Conservation (phyloP, 495 filamentous ascomycete genomes). For the Trichoderma gamsii region DNA sequence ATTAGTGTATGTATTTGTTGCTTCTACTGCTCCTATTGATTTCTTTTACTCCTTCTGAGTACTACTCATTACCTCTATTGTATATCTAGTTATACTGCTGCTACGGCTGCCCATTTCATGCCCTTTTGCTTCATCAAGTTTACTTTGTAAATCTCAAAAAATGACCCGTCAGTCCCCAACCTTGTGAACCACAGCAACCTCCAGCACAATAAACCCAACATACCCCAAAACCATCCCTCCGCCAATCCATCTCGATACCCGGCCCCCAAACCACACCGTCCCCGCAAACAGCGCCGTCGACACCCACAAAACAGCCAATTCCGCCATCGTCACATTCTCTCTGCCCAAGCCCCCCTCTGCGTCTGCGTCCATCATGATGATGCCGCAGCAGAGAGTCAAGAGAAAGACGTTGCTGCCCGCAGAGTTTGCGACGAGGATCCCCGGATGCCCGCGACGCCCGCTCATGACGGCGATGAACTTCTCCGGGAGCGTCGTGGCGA, state of each 20-base stretch:
- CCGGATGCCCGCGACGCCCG: constrained; percentile 38
- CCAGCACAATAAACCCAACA: background rate
- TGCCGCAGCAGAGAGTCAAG: constrained; percentile 45
- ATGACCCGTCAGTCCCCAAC: background rate
- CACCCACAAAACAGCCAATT: background rate
- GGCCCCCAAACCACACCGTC: background rate
- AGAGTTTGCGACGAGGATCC: constrained; percentile 49
- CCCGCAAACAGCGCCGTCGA: background rate
- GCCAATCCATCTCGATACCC: background rate
- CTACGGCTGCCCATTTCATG: too few relatives aligned
- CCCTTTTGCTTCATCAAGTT: too few relatives aligned
- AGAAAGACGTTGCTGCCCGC: constrained; percentile 54
- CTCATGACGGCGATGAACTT: constrained; percentile 47
- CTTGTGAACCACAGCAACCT: background rate
- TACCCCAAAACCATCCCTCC: background rate
- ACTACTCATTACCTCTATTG: too few relatives aligned
- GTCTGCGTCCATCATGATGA: constrained; percentile 19
- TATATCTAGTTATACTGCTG: too few relatives aligned
- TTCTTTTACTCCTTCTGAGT: too few relatives aligned
- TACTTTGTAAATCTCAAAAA: too few relatives aligned
- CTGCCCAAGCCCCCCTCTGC: background rate
- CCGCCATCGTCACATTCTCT: background rate
- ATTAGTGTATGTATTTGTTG: too few relatives aligned
- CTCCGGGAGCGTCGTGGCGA: constrained; percentile 53
- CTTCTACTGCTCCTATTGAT: too few relatives aligned